Percentiles rank a stretch among this genome's conserved stretches.
phyloP scores from a whole-genome alignment of 768 basidiomycete species.

The Leccinum broughii region DNA sequence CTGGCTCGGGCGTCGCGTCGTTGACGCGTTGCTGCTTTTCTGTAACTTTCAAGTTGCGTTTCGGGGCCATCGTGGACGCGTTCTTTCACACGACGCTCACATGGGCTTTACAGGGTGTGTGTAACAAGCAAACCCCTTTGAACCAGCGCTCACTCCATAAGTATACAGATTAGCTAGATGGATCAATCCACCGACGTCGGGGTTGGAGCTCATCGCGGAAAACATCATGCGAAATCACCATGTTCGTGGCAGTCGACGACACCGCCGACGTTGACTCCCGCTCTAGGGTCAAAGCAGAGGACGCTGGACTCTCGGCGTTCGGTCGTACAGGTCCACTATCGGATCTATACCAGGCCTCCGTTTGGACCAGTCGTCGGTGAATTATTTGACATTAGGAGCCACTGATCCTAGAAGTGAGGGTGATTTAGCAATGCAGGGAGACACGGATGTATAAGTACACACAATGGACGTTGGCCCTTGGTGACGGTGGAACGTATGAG shows the following conservation, averaged over 20 bases:
- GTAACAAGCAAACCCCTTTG: background rate
- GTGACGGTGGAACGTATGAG: too few relatives aligned
- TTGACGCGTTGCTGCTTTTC: slow-evolving; percentile 16
- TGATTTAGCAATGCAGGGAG: too few relatives aligned
- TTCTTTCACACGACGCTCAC: slow-evolving; percentile 10
- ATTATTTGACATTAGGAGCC: too few relatives aligned
- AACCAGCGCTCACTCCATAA: slow-evolving; percentile 5
- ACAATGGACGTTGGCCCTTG: too few relatives aligned
- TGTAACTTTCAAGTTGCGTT: slow-evolving; percentile 41
- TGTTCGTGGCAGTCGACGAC: slow-evolving; percentile 36
- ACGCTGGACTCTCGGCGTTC: slow-evolving; percentile 68
- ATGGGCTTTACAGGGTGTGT: slow-evolving; percentile 67
- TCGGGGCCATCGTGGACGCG: slow-evolving; percentile 36
- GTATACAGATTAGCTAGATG: slow-evolving; percentile 67
- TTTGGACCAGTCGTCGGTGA: too few relatives aligned
- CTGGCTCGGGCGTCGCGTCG: slow-evolving; percentile 17
- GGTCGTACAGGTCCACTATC: slow-evolving; percentile 75
- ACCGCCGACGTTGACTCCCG: slow-evolving; percentile 16
- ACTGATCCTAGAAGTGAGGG: too few relatives aligned
- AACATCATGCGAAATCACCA: slow-evolving; percentile 74
- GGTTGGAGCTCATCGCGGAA: slow-evolving; percentile 64
- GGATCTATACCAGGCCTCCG: slow-evolving; percentile 49
- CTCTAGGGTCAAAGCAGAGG: slow-evolving; percentile 58
- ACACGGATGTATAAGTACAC: too few relatives aligned
- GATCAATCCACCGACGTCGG: slow-evolving; percentile 78